These are phyloP conservation scores for Bodo saltans DNA, from an alignment of 78 protist species.

Conservation along the genomic window DNA sequence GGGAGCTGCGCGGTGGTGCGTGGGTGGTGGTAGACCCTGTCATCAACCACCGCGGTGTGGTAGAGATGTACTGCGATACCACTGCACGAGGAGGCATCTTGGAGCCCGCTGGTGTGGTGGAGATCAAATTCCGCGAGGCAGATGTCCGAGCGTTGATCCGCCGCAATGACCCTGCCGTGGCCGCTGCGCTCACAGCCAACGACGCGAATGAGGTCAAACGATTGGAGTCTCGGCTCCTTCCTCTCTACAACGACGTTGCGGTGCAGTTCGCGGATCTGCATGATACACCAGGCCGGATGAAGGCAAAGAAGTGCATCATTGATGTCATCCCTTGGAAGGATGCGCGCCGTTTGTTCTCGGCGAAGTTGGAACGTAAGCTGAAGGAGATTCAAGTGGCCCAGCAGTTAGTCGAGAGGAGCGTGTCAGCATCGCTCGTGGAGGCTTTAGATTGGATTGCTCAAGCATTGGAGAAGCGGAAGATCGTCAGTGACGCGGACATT, in stretches of 20 bases:
- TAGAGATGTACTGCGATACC: slow-evolving; percentile 89
- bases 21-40: slow-evolving; percentile 95
- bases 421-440: too few relatives aligned
- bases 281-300: slow-evolving; percentile 93
- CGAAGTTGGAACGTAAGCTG: slow-evolving; percentile 63
- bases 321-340: slow-evolving; percentile 72
- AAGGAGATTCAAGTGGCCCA: slow-evolving; percentile 37
- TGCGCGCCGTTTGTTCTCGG: slow-evolving; percentile 67
- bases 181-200: neutral
- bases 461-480: too few relatives aligned
- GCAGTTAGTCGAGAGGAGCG: neutral
- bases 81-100: slow-evolving; percentile 87
- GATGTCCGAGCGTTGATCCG: slow-evolving; percentile 68
- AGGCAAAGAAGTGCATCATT: slow-evolving; percentile 73
- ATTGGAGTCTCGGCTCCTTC: slow-evolving; percentile 39
- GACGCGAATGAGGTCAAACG: neutral
- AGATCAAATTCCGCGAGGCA: slow-evolving; percentile 64
- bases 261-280: slow-evolving; percentile 89
- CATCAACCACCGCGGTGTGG: slow-evolving; percentile 74
- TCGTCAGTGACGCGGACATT: neutral
- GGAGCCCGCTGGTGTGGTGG: slow-evolving; percentile 88
- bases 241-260: slow-evolving; percentile 80
- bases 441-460: too few relatives aligned
- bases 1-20: slow-evolving; percentile 93
- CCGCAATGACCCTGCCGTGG: slow-evolving; percentile 53